A percentile compares a stretch with the other conserved stretches of the same genome.
Conservation (phyloP, 129 eudicot species). For the Dittrichia graveolens region DNA sequence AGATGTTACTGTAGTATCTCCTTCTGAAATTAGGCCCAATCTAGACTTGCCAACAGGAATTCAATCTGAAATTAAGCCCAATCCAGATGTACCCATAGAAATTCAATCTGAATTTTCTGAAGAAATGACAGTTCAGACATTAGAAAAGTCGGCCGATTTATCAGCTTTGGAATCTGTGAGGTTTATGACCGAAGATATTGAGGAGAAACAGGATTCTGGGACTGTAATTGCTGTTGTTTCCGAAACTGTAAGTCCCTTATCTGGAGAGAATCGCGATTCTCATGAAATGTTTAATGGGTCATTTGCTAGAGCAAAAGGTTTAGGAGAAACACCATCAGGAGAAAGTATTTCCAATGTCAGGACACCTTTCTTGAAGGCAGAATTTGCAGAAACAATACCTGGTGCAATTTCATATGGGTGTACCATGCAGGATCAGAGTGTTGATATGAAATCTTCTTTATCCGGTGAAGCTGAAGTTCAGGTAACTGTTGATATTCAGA, state of each 20-base stretch:
- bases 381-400: background rate
- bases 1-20: too few species aligned
- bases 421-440: conserved; percentile 12
- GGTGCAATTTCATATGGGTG: conserved; percentile 16
- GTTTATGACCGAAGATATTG: background rate
- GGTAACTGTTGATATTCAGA: background rate
- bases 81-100: background rate
- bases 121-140: conserved; percentile 14
- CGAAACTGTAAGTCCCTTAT: background rate
- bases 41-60: too few species aligned
- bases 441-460: conserved; percentile 16
- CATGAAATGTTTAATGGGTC: conserved; percentile 15
- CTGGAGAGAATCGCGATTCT: conserved; percentile 2
- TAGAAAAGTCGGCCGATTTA: conserved; percentile 6
- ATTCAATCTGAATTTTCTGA: conserved; percentile 16
- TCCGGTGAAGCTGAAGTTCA: conserved; percentile 11
- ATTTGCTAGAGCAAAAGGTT: conserved; percentile 1
- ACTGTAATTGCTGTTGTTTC: background rate
- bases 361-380: background rate
- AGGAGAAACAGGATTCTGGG: background rate
- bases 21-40: too few species aligned
- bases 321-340: conserved; percentile 6
- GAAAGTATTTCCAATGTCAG: background rate
- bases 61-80: too few species aligned
- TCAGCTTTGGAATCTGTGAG: conserved; percentile 26